These are phyloP conservation scores for Phalaenopsis hybrid DNA, from an alignment of 116 monocot genomes.

Conservation along the genomic window DNA sequence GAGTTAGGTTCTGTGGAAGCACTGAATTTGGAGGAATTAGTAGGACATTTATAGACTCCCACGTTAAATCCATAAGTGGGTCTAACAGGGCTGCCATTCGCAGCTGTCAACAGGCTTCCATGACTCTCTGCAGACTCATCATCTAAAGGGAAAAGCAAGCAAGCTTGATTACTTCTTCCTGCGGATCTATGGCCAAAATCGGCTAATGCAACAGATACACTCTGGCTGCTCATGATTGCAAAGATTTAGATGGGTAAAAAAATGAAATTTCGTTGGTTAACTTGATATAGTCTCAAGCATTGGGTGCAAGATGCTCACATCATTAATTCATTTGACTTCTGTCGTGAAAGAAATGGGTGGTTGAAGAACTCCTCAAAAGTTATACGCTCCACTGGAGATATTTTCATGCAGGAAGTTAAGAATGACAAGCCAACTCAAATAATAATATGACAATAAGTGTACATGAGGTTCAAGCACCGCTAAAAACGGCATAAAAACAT, in stretches of 20 bases:
- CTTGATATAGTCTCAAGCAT: neutral
- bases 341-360: conserved; percentile 70
- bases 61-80: conserved; percentile 49
- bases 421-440: no score
- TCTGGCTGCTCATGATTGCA: conserved; percentile 17
- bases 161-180: conserved; percentile 49
- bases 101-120: conserved; percentile 20
- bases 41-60: conserved; percentile 29
- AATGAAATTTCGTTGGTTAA: no score
- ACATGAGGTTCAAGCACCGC: no score
- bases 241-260: neutral
- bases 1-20: neutral
- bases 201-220: conserved; percentile 18
- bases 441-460: no score
- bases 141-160: conserved; percentile 64
- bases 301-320: conserved; percentile 34
- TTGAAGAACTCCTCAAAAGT: conserved; percentile 95
- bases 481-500: no score
- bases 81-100: conserved; percentile 13
- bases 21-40: conserved; percentile 11
- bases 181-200: conserved; percentile 24
- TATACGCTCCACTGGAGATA: conserved; percentile 65
- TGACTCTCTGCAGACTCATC: conserved; percentile 36
- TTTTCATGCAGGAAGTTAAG: no score
- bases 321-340: conserved; percentile 22